Conservation (phyloP, 164 flowering plant species). For the Aristolochia fimbriata region DNA sequence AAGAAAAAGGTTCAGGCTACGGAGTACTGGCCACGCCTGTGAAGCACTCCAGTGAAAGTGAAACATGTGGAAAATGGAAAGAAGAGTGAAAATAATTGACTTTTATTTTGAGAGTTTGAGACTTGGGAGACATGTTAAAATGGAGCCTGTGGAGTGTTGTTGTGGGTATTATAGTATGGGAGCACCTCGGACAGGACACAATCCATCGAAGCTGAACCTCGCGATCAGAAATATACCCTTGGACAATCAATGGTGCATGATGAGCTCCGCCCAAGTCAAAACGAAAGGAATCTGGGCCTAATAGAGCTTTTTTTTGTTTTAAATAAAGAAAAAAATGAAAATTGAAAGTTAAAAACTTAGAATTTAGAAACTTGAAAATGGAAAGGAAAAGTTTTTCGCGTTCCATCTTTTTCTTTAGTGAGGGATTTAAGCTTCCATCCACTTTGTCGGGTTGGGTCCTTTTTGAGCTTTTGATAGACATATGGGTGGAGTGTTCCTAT, state of each 20-base stretch:
- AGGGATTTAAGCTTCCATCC: slow-evolving; percentile 33
- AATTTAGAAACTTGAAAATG: too few species aligned
- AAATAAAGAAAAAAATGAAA: too few species aligned
- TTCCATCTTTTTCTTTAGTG: slow-evolving; percentile 14
- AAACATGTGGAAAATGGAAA: slow-evolving; percentile 5
- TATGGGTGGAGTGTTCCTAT: slow-evolving; percentile 48
- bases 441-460: slow-evolving; percentile 24
- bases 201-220: slow-evolving; percentile 5
- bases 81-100: slow-evolving; percentile 19
- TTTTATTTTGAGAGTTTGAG: slow-evolving; percentile 5
- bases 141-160: slow-evolving; percentile 15
- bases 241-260: slow-evolving; percentile 46
- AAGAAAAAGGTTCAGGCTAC: too few species aligned
- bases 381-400: neutral
- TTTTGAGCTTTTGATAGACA: slow-evolving; percentile 6
- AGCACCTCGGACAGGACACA: slow-evolving; percentile 28
- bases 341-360: too few species aligned
- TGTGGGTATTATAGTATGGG: slow-evolving; percentile 30
- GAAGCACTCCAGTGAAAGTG: slow-evolving; percentile 9
- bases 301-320: too few species aligned
- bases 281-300: neutral
- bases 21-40: too few species aligned
- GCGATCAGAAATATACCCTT: neutral
- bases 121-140: slow-evolving; percentile 8
- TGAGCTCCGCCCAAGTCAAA: slow-evolving; percentile 51